Evolutionary conservation across 768 basidiomycete species (phyloP), one percentile per base, ranked within the genome.

Genomic region (Lactarius evosmus): DNA sequence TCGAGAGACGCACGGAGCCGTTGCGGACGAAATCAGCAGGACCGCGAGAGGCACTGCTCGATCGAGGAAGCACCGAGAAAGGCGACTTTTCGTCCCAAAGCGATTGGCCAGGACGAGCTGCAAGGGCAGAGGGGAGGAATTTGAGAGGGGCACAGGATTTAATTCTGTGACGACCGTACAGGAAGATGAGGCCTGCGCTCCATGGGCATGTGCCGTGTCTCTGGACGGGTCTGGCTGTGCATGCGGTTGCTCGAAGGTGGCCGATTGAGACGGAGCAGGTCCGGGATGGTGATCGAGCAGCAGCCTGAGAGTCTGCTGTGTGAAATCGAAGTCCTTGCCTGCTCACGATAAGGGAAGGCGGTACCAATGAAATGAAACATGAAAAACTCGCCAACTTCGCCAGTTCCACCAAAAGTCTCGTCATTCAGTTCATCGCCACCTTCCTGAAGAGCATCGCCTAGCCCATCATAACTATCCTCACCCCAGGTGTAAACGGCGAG

Each of bases 291-390:
- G 69, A 60, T 72, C 71, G 57, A 74, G 71, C 58, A 73, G 74
- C 59, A 80, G 60, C 7, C n/a, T n/a, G n/a, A n/a, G n/a, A n/a
- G 74, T 60, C 52, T 77, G 79, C 56, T 76, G 81, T 22, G 87
- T 78, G 75, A 95, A 97, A 78, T 96, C 92, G 73, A 96, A 97
- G 76, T 96, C 94, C 73, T 87, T 91, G 74, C 91, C 94, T 95
- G 72, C 11, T 49, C 29, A 16, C 8, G 3, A 33, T 65, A 44
- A 65, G 55, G 4, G 3, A 52, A 33, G 14, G 44, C 27, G 36
- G 30, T 46, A 54, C 25, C 51, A 38, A 16, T 38, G 53, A 34
- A 46, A 41, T 12, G 22, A 44, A 53, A 44, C 17, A 59, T n/a
- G 30, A 7, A 34, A 17, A 60, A 76, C 89, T 80, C 73, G 95